Conservation (phyloP, 129 eudicot species). For the Centrapalus pauciflorus region DNA sequence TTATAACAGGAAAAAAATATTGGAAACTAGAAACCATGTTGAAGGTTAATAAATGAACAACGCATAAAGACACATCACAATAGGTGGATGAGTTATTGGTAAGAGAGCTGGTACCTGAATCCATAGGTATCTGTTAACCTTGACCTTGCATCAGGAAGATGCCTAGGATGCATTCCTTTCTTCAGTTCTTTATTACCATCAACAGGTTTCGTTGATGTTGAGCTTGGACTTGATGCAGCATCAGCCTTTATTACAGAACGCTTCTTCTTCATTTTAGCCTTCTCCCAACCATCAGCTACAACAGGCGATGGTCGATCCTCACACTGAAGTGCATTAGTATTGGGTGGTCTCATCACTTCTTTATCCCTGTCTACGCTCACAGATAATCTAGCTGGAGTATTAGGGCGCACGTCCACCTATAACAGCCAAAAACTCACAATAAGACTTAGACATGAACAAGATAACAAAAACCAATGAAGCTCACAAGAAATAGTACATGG, state of each 20-base stretch:
- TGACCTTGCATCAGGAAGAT: constrained; percentile 47
- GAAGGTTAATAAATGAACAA: background rate
- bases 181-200: constrained; percentile 54
- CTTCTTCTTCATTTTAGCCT: constrained; percentile 79
- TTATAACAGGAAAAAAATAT: too few species aligned
- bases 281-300: constrained; percentile 82
- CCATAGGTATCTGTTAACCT: constrained; percentile 51
- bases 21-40: too few species aligned
- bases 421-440: background rate
- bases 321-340: constrained; percentile 29
- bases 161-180: constrained; percentile 57
- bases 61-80: constrained; percentile 8
- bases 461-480: too few species aligned
- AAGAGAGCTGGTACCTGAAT: constrained; percentile 43
- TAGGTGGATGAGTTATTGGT: background rate
- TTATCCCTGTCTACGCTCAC: constrained; percentile 55
- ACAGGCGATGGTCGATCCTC: constrained; percentile 45
- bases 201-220: constrained; percentile 37
- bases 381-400: constrained; percentile 54
- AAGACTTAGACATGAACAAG: too few species aligned
- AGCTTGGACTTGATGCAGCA: constrained; percentile 39
- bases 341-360: constrained; percentile 45
- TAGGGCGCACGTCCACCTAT: constrained; percentile 56
- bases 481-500: too few species aligned
- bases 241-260: constrained; percentile 73